A percentile compares a stretch with the other conserved stretches of the same genome.
phyloP scores from a whole-genome alignment of 768 basidiomycete genomes.

The Mycena sanguinolenta region DNA sequence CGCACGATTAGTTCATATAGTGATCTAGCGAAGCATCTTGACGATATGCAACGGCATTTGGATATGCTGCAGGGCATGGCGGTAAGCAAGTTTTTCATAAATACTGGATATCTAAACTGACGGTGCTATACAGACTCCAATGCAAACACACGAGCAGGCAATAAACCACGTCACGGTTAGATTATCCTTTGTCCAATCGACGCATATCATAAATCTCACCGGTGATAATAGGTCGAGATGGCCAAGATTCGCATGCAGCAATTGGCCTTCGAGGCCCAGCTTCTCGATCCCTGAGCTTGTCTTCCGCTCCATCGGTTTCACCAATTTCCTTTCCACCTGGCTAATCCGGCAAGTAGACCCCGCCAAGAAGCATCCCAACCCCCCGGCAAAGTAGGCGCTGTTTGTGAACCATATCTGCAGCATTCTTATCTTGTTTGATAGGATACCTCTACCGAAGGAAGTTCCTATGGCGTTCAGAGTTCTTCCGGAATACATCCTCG shows the following conservation, averaged over 20 bases:
- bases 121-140: constrained; percentile 63
- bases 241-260: constrained; percentile 79
- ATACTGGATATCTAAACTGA: neutral
- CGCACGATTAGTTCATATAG: constrained; percentile 84
- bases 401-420: too few relatives aligned
- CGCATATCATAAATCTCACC: neutral
- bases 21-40: constrained; percentile 79
- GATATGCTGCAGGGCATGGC: constrained; percentile 82
- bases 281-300: constrained; percentile 90
- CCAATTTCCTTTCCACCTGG: constrained; percentile 95
- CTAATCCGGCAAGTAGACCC: constrained; percentile 92
- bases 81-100: constrained; percentile 56
- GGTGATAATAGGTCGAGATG: constrained; percentile 67
- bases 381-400: constrained; percentile 70
- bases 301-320: constrained; percentile 83
- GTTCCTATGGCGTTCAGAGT: constrained; percentile 88
- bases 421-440: constrained; percentile 46
- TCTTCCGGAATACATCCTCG: constrained; percentile 93
- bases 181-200: neutral
- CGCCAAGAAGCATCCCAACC: constrained; percentile 78
- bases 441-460: constrained; percentile 87
- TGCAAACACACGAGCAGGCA: constrained; percentile 82
- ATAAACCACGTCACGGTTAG: constrained; percentile 84
- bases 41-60: constrained; percentile 82
- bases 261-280: constrained; percentile 85